Conservation (phyloP, 306 rosid species). For the Parietaria judaica region DNA sequence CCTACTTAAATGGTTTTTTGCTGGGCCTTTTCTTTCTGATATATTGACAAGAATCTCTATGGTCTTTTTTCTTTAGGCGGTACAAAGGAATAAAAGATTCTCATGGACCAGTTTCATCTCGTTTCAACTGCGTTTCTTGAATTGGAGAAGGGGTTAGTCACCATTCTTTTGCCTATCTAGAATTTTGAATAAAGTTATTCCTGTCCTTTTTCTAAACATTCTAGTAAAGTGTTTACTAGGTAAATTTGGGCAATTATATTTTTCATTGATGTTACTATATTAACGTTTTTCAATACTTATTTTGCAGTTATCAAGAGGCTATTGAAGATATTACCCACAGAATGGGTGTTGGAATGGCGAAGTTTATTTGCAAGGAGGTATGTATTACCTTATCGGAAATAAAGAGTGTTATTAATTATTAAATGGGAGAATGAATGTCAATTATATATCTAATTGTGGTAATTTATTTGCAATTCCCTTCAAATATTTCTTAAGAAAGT, state of each 20-base stretch:
- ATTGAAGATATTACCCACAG: constrained; percentile 83
- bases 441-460: not conserved
- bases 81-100: constrained; percentile 87
- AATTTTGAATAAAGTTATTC: not conserved
- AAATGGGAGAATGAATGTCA: no score
- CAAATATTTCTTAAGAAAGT: constrained; percentile 2
- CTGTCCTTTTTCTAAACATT: not conserved
- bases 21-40: constrained; percentile 3
- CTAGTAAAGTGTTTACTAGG: no score
- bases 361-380: constrained; percentile 96
- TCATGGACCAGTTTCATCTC: constrained; percentile 93
- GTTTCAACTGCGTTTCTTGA: constrained; percentile 92
- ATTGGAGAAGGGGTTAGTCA: constrained; percentile 66
- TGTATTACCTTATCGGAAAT: constrained; percentile 16
- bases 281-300: not conserved
- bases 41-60: constrained; percentile 9
- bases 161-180: constrained; percentile 11
- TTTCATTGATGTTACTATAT: not conserved
- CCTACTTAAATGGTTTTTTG: no score
- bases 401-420: not conserved
- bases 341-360: constrained; percentile 99
- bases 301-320: constrained; percentile 90
- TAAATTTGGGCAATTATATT: not conserved
- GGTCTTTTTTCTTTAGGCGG: constrained; percentile 60
- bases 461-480: not conserved